These are phyloP conservation scores for Carpinus viminea DNA, from an alignment of 306 rosid species.

Conservation along the genomic window DNA sequence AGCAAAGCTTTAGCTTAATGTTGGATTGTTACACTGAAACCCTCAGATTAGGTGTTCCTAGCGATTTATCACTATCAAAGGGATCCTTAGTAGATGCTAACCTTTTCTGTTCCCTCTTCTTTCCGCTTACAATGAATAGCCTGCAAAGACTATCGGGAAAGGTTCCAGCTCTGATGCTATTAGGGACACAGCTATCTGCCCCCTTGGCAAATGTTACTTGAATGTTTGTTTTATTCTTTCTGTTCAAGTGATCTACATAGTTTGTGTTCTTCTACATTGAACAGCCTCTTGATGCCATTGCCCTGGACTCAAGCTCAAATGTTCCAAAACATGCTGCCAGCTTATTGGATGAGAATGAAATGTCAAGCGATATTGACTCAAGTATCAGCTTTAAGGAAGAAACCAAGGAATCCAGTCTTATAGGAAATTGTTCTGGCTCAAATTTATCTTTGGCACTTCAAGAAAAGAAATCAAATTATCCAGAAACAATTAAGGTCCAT, in stretches of 20 bases:
- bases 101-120: not conserved
- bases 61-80: too few species aligned
- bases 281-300: constrained; percentile 30
- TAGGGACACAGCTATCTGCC: constrained; percentile 26
- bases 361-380: constrained; percentile 18
- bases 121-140: constrained; percentile 14
- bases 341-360: constrained; percentile 11
- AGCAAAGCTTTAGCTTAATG: too few species aligned
- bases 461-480: constrained; percentile 28
- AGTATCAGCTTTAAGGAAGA: constrained; percentile 33
- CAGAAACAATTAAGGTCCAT: constrained; percentile 41
- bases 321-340: constrained; percentile 22
- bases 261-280: constrained; percentile 23
- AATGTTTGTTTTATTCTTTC: constrained; percentile 21
- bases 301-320: constrained; percentile 27
- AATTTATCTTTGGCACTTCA: constrained; percentile 32
- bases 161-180: constrained; percentile 32
- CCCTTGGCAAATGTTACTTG: constrained; percentile 31
- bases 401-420: constrained; percentile 25
- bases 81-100: not conserved
- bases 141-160: constrained; percentile 27
- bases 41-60: too few species aligned
- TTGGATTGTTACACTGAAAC: too few species aligned
- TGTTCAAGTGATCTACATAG: constrained; percentile 11
- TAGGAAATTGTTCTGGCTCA: constrained; percentile 32